Conservation (phyloP, 2,329 filamentous ascomycete species). For the Aschersonia sp. region DNA sequence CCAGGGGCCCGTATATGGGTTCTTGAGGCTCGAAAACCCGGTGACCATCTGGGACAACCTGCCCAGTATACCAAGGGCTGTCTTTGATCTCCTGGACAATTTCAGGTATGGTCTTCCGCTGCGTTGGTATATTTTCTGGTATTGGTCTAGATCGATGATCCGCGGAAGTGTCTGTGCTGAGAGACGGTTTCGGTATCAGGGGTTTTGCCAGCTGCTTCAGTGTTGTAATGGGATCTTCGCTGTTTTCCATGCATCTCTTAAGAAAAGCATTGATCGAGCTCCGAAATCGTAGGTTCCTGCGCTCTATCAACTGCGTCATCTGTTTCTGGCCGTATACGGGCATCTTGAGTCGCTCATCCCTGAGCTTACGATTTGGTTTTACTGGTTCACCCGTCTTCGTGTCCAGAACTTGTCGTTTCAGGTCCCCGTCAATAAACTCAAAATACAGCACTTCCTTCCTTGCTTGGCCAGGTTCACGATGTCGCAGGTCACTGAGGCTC, state of each 20-base stretch:
- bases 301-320: slow-evolving; percentile 78
- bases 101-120: slow-evolving; percentile 66
- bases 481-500: slow-evolving; percentile 16
- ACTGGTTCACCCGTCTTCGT: slow-evolving; percentile 60
- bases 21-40: slow-evolving; percentile 78
- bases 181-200: slow-evolving; percentile 47
- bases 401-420: slow-evolving; percentile 65
- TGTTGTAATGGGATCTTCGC: slow-evolving; percentile 50
- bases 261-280: slow-evolving; percentile 67
- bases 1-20: slow-evolving; percentile 66
- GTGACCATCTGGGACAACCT: slow-evolving; percentile 88
- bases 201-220: slow-evolving; percentile 43
- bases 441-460: slow-evolving; percentile 67
- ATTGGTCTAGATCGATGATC: slow-evolving; percentile 28
- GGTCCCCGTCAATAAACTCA: slow-evolving; percentile 81
- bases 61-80: slow-evolving; percentile 75
- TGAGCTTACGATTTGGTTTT: slow-evolving; percentile 51
- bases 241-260: slow-evolving; percentile 52
- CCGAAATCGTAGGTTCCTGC: slow-evolving; percentile 71
- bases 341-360: slow-evolving; percentile 74
- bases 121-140: slow-evolving; percentile 61
- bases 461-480: slow-evolving; percentile 7
- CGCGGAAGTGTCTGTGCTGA: slow-evolving; percentile 16
- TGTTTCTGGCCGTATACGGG: slow-evolving; percentile 88
- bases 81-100: slow-evolving; percentile 75